These are phyloP conservation scores for Russula olivacea DNA, from an alignment of 768 basidiomycete species.

Conservation along the genomic window DNA sequence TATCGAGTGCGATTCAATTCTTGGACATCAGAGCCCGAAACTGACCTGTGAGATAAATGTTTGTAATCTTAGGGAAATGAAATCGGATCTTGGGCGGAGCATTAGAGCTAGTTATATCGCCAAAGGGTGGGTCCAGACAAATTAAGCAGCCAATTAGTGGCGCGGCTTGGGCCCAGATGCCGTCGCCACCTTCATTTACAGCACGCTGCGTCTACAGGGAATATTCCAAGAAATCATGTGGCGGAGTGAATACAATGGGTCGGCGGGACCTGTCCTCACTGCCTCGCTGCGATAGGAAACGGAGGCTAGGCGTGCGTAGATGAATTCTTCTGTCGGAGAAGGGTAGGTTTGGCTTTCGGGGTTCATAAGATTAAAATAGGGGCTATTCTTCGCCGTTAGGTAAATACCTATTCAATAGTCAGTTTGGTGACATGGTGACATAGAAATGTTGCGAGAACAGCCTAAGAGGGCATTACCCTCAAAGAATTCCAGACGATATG, in stretches of 20 bases:
- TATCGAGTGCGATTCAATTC: not conserved
- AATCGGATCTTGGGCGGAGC: not conserved
- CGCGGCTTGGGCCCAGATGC: not conserved
- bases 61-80: not conserved
- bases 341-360: not conserved
- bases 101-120: conserved; percentile 1
- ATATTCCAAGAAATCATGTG: conserved; percentile 18
- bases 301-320: not conserved
- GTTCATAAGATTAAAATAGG: not conserved
- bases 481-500: not conserved
- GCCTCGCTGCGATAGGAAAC: conserved; percentile 3
- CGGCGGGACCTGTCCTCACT: not conserved
- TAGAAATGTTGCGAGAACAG: not conserved
- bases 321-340: not conserved
- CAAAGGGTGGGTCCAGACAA: not conserved
- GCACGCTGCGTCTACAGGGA: not conserved
- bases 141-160: conserved; percentile 18
- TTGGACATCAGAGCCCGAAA: not conserved
- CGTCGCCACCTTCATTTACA: conserved; percentile 3
- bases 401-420: not conserved
- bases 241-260: not conserved
- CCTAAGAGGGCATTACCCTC: not conserved
- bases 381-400: not conserved
- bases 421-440: not conserved
- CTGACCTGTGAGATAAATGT: not conserved